Percentiles rank a stretch among this genome's conserved stretches.
Conservation (phyloP, 192 early-diverging fungal genomes). For the Backusella mclennaniae region DNA sequence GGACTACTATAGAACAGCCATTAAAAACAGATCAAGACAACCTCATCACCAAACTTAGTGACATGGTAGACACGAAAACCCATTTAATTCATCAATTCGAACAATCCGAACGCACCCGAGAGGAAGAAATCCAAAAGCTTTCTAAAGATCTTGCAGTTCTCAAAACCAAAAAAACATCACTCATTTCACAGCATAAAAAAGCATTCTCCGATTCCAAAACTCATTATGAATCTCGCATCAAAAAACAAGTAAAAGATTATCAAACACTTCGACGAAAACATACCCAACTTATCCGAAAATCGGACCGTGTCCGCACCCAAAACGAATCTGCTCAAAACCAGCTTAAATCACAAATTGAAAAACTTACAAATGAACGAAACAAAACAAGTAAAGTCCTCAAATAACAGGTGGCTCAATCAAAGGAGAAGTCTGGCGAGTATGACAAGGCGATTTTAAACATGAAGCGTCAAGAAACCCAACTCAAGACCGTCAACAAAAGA, state of each 20-base stretch:
- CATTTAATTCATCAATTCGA: slow-evolving; percentile 8
- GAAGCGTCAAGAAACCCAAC: slow-evolving; percentile 7
- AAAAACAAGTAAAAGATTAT: slow-evolving; percentile 18
- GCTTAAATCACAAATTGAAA: slow-evolving; percentile 5
- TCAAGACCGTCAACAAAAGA: slow-evolving; percentile 5
- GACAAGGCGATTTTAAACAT: slow-evolving; percentile 14
- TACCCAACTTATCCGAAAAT: slow-evolving; percentile 19
- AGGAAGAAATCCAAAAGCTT: neutral
- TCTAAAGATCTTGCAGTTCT: slow-evolving; percentile 4
- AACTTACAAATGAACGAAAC: slow-evolving; percentile 23
- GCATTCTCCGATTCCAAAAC: neutral
- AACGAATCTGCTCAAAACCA: slow-evolving; percentile 11
- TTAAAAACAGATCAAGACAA: neutral
- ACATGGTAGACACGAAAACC: neutral
- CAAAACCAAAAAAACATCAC: neutral
- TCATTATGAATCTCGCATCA: slow-evolving; percentile 13
- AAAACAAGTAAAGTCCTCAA: slow-evolving; percentile 21
- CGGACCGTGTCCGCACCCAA: neutral
- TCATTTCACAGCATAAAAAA: slow-evolving; percentile 11
- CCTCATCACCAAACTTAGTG: neutral
- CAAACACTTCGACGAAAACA: slow-evolving; percentile 24
- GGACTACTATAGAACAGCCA: neutral
- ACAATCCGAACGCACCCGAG: slow-evolving; percentile 2
- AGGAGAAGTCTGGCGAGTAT: slow-evolving; percentile 5
- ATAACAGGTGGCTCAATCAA: slow-evolving; percentile 17